phyloP scores from a whole-genome alignment of 73 alveolate genomes.

The Paramecium octaurelia region DNA sequence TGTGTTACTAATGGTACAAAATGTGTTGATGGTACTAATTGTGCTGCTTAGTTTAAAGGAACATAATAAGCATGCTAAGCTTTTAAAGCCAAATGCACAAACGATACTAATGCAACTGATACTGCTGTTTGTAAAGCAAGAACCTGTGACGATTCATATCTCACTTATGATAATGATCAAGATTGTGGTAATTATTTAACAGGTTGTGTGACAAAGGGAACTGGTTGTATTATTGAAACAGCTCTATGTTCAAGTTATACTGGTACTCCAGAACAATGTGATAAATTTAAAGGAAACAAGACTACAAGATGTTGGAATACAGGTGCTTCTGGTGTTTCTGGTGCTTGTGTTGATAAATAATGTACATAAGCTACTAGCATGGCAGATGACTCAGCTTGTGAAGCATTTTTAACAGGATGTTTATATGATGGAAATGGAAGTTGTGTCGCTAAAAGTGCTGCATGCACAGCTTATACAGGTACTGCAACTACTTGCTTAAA shows the following conservation, averaged over 20 bases:
- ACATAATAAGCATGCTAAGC: not conserved
- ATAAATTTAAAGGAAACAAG: not conserved
- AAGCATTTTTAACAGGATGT: conserved; percentile 2
- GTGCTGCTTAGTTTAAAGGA: not conserved
- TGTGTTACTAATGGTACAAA: conserved; percentile 30
- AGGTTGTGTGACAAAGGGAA: conserved; percentile 37
- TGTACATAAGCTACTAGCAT: not conserved
- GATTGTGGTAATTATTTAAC: not conserved
- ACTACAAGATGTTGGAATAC: conserved; percentile 26
- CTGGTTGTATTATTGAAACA: not conserved
- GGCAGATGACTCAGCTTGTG: not conserved
- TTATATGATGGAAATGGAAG: not conserved
- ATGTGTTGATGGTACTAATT: not conserved
- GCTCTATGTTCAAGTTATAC: not conserved
- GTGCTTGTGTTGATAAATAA: not conserved
- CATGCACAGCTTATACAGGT: conserved; percentile 5
- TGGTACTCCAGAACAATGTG: conserved; percentile 21
- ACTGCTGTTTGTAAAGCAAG: not conserved
- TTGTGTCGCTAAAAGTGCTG: not conserved
- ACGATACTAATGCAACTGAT: not conserved
- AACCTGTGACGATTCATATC: not conserved
- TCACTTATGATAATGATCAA: not conserved
- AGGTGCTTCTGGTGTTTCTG: not conserved
- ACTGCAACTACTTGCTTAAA: not conserved
- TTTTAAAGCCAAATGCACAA: not conserved